Base-by-base conservation (phyloP, 257 asterid species). In the Nicotiana otophora region DNA sequence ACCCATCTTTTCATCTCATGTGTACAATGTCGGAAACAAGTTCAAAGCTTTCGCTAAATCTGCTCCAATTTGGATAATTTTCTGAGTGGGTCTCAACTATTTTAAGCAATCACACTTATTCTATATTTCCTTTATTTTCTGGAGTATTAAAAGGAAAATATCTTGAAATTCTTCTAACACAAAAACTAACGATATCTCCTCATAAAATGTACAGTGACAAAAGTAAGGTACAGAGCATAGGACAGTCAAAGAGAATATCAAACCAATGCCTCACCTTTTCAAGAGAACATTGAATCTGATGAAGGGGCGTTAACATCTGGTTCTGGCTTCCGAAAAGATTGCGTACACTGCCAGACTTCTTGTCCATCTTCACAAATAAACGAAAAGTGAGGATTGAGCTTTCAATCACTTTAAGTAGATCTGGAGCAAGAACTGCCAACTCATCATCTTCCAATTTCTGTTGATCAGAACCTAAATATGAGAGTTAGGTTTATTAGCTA, bases 341-440 rank as follows among this genome's bases (percentile, higher is more conserved):
- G 5, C 91, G 92, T 36, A 82, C 89, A 16, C 88, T 87, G 33
- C 92, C 92, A 23, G 91, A 54, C 83, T 86, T 93, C 92, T 91
- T 96, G 87, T 96, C 98, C 90, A 70, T 88, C 89, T 92, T 96
- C 78, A 96, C 77, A 85, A 96, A 96, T 80, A 82, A 85, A 51
- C 87, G 95, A 82, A 93, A 96, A 78, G 91, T 90, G 82, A 93
- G 85, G 87, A 96, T 94, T 55, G 93, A 93, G 88, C 90, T 64
- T 84, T 96, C 98, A 1, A 96, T 88, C 82, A 92, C 87, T 86
- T 84, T 89, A 70, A 90, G 84, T n/a, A 96, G 85, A 70, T 93
- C 95, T 36, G 90, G 81, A 63, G 97, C 93, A 7, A 82, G 87
- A 58, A 96, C 92, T 78, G 72, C 83, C 39, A 70, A 36, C 81